Percentiles rank a stretch among this genome's conserved stretches.
These are phyloP conservation scores for Aspergillus arachidicola DNA, from an alignment of 2,329 filamentous ascomycete species.

Conservation along the genomic window DNA sequence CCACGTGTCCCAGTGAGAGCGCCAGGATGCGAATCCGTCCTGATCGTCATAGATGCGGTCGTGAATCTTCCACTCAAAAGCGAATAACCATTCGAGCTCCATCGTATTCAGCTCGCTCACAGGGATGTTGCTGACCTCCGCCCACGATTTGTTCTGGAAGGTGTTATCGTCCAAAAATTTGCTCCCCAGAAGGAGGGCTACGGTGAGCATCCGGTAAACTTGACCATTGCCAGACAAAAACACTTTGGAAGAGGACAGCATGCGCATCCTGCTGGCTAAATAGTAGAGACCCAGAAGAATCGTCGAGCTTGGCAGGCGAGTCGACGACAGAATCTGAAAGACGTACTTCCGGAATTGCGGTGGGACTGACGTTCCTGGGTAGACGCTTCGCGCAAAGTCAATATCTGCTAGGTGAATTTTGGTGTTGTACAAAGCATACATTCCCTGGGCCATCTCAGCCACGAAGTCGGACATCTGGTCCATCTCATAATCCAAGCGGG, in stretches of 20 bases:
- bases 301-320: constrained; percentile 84
- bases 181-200: constrained; percentile 82
- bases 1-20: constrained; percentile 68
- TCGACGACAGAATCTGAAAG: constrained; percentile 85
- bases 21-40: constrained; percentile 67
- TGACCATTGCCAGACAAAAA: constrained; percentile 66
- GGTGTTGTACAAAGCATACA: constrained; percentile 63
- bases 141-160: constrained; percentile 96
- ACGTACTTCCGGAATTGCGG: constrained; percentile 89
- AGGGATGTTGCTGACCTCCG: constrained; percentile 87
- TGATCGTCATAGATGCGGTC: constrained; percentile 79
- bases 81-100: constrained; percentile 84
- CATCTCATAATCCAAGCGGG: constrained; percentile 95
- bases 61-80: constrained; percentile 82
- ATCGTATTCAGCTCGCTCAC: constrained; percentile 81
- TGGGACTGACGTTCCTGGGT: constrained; percentile 63
- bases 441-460: constrained; percentile 79
- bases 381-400: constrained; percentile 66
- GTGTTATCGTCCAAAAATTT: constrained; percentile 98
- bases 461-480: constrained; percentile 95
- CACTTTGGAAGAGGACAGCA: constrained; percentile 61
- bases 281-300: constrained; percentile 91
- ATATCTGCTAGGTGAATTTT: constrained; percentile 62
- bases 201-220: constrained; percentile 84
- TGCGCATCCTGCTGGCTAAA: constrained; percentile 78